Evolutionary conservation across 495 filamentous ascomycete species (phyloP).

Genomic region (Amniculicola lignicola): DNA sequence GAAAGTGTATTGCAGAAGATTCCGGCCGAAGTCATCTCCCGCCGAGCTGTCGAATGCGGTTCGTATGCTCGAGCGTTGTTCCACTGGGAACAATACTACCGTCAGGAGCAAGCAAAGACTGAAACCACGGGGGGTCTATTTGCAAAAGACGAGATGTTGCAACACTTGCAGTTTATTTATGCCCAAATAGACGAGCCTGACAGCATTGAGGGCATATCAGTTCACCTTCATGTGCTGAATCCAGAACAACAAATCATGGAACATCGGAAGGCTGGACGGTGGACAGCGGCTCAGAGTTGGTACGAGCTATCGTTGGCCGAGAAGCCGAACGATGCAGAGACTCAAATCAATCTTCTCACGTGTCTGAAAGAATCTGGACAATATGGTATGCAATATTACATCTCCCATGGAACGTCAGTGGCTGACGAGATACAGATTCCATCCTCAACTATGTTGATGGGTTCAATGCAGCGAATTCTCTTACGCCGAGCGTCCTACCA

Average conservation of each 20-base stretch:
- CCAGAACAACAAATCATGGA: constrained; percentile 90
- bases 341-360: constrained; percentile 77
- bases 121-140: constrained; percentile 36
- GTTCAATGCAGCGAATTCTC: constrained; percentile 55
- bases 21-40: constrained; percentile 80
- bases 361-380: constrained; percentile 92
- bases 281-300: constrained; percentile 97
- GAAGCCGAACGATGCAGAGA: constrained; percentile 68
- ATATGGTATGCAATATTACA: constrained; percentile 57
- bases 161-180: constrained; percentile 86
- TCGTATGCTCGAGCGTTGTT: constrained; percentile 90
- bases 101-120: constrained; percentile 50
- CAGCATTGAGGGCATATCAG: constrained; percentile 90
- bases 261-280: constrained; percentile 88
- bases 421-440: constrained; percentile 56
- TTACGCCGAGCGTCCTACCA: constrained; percentile 60
- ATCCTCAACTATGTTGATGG: constrained; percentile 80
- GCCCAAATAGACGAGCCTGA: constrained; percentile 97
- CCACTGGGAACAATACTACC: constrained; percentile 89
- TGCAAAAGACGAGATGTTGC: constrained; percentile 53
- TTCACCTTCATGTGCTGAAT: constrained; percentile 73
- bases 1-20: constrained; percentile 64
- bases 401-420: constrained; percentile 15
- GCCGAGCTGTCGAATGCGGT: constrained; percentile 82
- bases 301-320: constrained; percentile 84